phyloP scores from a whole-genome alignment of 352 stramenopile species.

The Thalassiosira ordinaria region DNA sequence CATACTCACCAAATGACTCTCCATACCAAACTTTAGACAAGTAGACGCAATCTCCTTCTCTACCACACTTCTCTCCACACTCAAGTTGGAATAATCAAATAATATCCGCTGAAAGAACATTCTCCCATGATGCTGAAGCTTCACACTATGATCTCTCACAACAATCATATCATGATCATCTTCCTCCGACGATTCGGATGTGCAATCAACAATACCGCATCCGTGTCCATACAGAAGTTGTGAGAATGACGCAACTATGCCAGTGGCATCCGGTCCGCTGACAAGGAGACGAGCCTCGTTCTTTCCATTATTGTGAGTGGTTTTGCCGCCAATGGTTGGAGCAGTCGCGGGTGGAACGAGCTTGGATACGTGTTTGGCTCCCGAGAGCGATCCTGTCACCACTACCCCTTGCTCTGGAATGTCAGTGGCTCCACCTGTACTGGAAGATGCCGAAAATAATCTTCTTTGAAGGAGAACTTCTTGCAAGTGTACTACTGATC shows the following conservation, averaged over 20 bases:
- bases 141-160: slow-evolving; percentile 4
- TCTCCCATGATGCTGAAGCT: slow-evolving; percentile 18
- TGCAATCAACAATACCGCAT: slow-evolving; percentile 70
- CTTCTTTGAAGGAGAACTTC: too few relatives aligned
- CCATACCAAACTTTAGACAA: slow-evolving; percentile 60
- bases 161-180: slow-evolving; percentile 49
- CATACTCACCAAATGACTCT: slow-evolving; percentile 52
- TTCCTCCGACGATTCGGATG: slow-evolving; percentile 60
- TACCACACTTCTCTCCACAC: slow-evolving; percentile 38
- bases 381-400: slow-evolving; percentile 42
- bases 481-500: too few relatives aligned
- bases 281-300: slow-evolving; percentile 57
- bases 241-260: slow-evolving; percentile 73
- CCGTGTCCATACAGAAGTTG: slow-evolving; percentile 64
- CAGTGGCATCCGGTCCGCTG: slow-evolving; percentile 64
- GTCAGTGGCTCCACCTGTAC: too few relatives aligned
- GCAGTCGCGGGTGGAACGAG: slow-evolving; percentile 24
- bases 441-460: too few relatives aligned
- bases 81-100: slow-evolving; percentile 68
- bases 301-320: neutral
- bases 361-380: slow-evolving; percentile 35
- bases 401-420: slow-evolving; percentile 3
- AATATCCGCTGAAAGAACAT: slow-evolving; percentile 74
- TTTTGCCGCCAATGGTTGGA: neutral
- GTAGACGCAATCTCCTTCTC: slow-evolving; percentile 51